Conservation (phyloP, 2,329 filamentous ascomycete species). For the Pseudogymnoascus sp. region DNA sequence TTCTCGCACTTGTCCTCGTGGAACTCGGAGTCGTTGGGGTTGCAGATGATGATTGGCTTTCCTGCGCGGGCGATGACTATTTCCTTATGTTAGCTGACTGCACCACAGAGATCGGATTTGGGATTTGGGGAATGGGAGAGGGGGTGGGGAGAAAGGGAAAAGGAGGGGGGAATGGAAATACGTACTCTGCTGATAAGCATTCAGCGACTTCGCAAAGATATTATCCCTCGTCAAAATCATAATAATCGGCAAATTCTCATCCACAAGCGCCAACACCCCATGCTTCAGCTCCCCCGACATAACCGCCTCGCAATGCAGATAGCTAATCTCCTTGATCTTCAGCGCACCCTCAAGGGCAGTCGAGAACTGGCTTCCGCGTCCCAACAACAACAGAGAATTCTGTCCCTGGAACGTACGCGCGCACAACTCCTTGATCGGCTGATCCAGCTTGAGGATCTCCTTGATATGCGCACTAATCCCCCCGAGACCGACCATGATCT, state of each 20-base stretch:
- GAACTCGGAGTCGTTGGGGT: constrained; percentile 84
- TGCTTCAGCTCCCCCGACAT: constrained; percentile 99
- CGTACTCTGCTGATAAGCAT: constrained; percentile 94
- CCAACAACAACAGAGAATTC: constrained; percentile 88
- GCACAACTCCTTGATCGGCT: constrained; percentile 91
- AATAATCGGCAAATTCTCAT: constrained; percentile 97
- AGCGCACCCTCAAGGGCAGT: constrained; percentile 95
- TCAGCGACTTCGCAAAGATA: constrained; percentile 97
- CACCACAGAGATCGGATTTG: neutral
- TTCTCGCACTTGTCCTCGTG: constrained; percentile 81
- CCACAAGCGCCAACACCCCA: constrained; percentile 91
- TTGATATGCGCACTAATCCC: constrained; percentile 89
- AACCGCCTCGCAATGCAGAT: constrained; percentile 98
- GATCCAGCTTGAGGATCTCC: constrained; percentile 83
- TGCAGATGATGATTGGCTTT: constrained; percentile 98
- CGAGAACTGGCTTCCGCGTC: constrained; percentile 92
- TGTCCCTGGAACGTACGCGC: constrained; percentile 91
- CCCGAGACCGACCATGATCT: constrained; percentile 90
- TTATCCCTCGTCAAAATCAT: constrained; percentile 98
- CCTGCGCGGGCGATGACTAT: constrained; percentile 89
- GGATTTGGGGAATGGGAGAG: too few relatives aligned
- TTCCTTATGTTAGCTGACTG: constrained; percentile 26
- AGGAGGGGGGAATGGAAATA: constrained; percentile 10
- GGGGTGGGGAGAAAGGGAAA: too few relatives aligned
- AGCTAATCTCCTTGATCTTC: constrained; percentile 99